phyloP scores from a whole-genome alignment of 2,329 filamentous ascomycete species.

The Aspergillus felis region DNA sequence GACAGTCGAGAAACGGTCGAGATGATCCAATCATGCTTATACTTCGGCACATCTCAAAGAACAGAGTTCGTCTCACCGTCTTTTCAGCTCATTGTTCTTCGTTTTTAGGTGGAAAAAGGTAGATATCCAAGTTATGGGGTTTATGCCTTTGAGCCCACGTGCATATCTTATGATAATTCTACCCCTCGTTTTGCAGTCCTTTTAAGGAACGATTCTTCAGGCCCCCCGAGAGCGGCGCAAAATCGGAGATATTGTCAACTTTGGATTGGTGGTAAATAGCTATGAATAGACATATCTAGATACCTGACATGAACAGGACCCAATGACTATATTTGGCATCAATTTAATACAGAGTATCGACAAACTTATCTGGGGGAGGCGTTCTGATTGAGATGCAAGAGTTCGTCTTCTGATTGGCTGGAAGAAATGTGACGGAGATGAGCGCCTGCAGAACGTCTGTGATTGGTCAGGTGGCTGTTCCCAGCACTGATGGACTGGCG shows the following conservation, averaged over 20 bases:
- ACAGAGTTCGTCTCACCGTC: neutral
- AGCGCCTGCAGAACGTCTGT: slow-evolving; percentile 28
- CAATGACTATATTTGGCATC: neutral
- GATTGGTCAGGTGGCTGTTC: slow-evolving; percentile 17
- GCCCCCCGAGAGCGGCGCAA: neutral
- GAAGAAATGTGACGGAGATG: slow-evolving; percentile 16
- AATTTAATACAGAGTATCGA: neutral
- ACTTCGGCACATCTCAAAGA: neutral
- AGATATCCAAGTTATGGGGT: neutral
- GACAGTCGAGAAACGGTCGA: neutral
- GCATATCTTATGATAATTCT: no score
- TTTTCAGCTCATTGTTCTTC: neutral
- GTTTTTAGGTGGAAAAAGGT: neutral
- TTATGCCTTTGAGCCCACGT: no score
- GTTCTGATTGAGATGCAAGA: neutral
- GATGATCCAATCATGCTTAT: neutral
- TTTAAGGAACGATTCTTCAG: neutral
- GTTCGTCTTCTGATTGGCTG: slow-evolving; percentile 1
- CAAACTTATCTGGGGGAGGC: neutral
- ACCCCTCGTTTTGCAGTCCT: neutral
- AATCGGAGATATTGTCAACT: neutral
- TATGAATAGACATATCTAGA: neutral
- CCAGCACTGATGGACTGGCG: neutral
- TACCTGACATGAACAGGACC: neutral
- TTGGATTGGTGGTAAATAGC: neutral